Evolutionary conservation across 805 yeast genomes (phyloP), one percentile per base, ranked within the genome.

Genomic region (Starmerella etchellsii): DNA sequence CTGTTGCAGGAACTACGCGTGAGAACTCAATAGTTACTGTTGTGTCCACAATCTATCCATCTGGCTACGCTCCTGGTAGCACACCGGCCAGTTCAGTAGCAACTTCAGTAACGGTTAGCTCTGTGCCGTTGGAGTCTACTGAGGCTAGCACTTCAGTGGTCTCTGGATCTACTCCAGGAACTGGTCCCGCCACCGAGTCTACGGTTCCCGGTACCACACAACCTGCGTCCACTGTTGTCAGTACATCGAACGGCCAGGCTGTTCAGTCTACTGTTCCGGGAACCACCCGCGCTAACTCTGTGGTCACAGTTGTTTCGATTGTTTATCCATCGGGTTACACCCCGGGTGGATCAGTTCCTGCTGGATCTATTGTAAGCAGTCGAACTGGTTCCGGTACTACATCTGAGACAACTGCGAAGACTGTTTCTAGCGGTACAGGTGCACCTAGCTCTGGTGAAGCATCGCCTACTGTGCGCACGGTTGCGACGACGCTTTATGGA

Each of bases 181-280:
- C n/a, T n/a, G n/a, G n/a, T n/a, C n/a, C n/a, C n/a, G n/a, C n/a
- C n/a, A n/a, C n/a, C 1, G 34, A 34, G 15, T 34, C 43, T 4
- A 31, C 33, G 3, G n/a, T 49, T 23, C 52, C 53, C 10, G 53
- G 51, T 10, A 34, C 48, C 1, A 52, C 53, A 3, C 38, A 42
- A 26, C 49, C 53, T 5, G 52, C 48, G 5, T 25, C 51, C 5
- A 42, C 43, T 10, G 42, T 36, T 8, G 5, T 21, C 4, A 23
- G 29, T 3, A 24, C 21, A 9, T 5, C 31, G 31, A 16, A 21
- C 14, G 36, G 37, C 34, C 20, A 15, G 18, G 18, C 8, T 14
- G 8, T 22, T 5, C 28, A 34, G 4, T 29, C 26, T 9, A 27
- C 19, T 5, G 21, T 27, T 8, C 22, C 40, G 3, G 27, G 13